These are phyloP conservation scores for Leucosporidium creatinivorum DNA, from an alignment of 768 basidiomycete genomes.

Conservation along the genomic window DNA sequence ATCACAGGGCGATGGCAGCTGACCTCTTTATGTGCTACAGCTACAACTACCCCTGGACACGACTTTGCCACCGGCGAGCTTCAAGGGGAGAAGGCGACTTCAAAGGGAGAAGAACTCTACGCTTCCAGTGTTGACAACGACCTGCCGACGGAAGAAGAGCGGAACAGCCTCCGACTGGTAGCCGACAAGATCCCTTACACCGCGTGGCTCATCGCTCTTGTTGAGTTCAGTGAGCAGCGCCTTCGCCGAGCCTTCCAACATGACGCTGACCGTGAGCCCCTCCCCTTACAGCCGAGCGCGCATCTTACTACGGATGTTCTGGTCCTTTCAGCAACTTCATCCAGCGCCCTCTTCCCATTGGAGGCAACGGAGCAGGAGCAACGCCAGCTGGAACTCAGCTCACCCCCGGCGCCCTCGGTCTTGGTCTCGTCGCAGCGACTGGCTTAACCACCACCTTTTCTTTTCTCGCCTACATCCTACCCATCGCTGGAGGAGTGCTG, in stretches of 20 bases:
- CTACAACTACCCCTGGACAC: too few relatives aligned
- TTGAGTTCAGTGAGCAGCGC: slow-evolving; percentile 2
- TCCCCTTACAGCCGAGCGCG: slow-evolving; percentile 53
- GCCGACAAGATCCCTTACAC: slow-evolving; percentile 38
- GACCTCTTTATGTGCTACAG: too few relatives aligned
- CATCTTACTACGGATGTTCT: slow-evolving; percentile 50
- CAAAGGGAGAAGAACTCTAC: too few relatives aligned
- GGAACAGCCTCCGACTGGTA: slow-evolving; percentile 31
- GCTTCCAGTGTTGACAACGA: neutral
- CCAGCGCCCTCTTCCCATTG: slow-evolving; percentile 52
- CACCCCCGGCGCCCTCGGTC: slow-evolving; percentile 31
- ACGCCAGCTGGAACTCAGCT: neutral
- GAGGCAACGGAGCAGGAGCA: neutral
- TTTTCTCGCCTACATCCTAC: slow-evolving; percentile 33
- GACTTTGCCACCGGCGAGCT: too few relatives aligned
- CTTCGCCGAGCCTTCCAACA: neutral
- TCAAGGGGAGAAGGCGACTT: too few relatives aligned
- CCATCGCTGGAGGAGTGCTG: slow-evolving; percentile 38
- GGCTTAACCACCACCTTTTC: slow-evolving; percentile 49
- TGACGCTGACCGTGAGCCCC: neutral
- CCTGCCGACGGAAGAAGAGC: slow-evolving; percentile 37
- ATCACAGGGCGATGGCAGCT: too few relatives aligned
- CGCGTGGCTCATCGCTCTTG: slow-evolving; percentile 37
- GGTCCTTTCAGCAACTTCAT: slow-evolving; percentile 54
- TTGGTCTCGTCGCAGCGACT: slow-evolving; percentile 62